Base-by-base conservation (phyloP, 306 rosid species). In the Neltuma alba region DNA sequence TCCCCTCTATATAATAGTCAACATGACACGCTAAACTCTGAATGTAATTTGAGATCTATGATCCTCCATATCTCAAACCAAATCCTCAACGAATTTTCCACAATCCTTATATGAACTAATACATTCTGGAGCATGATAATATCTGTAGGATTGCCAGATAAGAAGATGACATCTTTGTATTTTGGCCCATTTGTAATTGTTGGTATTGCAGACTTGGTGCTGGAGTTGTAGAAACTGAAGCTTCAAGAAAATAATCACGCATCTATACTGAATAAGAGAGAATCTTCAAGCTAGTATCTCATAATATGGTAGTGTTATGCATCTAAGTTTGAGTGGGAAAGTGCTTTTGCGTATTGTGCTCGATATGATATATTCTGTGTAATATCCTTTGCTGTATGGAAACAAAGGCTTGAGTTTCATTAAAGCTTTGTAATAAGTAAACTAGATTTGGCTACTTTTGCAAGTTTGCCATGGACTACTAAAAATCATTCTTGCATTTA, bases 191-290 rank as follows among this genome's bases (percentile, higher is more conserved):
- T 81, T 74, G 71, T 60, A 37, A 72, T 73, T 81, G 73, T 76
- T 85, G 87, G 74, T 68, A 80, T 81, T 84, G 87, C 79, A 95
- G 98, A 95, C 87, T 88, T 91, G 92, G 99, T 95, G 87, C 86
- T 95, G 92, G 99, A 95, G 97, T 91, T 95, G 76, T 85, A 90
- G 84, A 75, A 74, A 76, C 79, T 50, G 80, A 80, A 78, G 84
- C 69, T 30, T 80, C 38, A 66, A 79, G 79, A 76, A 81, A 72
- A 65, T 75, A 66, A 45, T 40, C 36, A 36, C 76, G 68, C 47
- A 38, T 63, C 64, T 74, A 68, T 80, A 77, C 79, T 84, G 70
- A 60, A 41, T 77, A 36, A 33, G 74, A 61, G 58, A 81, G 83
- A 79, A 76, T 68, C 62, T 78, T 80, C 79, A 78, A 52, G 34